Percentiles rank a stretch among this genome's conserved stretches.
Evolutionary conservation across 1,139 yeast genomes (phyloP).

Genomic region (Candida labiduridarum): DNA sequence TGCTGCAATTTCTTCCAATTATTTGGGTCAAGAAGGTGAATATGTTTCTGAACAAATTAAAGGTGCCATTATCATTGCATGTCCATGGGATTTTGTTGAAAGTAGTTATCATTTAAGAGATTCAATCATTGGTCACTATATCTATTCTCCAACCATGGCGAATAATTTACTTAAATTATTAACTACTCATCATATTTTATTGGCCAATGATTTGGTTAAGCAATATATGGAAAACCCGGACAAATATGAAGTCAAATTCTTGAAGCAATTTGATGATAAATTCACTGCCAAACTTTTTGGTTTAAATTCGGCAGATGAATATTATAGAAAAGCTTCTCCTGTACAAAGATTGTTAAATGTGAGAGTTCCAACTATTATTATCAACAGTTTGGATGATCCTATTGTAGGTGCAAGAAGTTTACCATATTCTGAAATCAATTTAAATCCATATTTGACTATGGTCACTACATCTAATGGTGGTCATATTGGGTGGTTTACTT

Average conservation of each 20-base stretch:
- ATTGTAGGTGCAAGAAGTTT: slow-evolving; percentile 54
- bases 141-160: slow-evolving; percentile 58
- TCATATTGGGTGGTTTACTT: slow-evolving; percentile 67
- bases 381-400: slow-evolving; percentile 60
- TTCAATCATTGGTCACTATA: slow-evolving; percentile 43
- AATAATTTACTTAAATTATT: slow-evolving; percentile 49
- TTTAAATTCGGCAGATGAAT: slow-evolving; percentile 53
- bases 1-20: slow-evolving; percentile 57
- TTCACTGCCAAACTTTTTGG: slow-evolving; percentile 60
- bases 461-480: slow-evolving; percentile 83
- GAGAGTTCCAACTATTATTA: slow-evolving; percentile 53
- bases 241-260: slow-evolving; percentile 32
- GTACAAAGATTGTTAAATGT: slow-evolving; percentile 49
- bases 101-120: slow-evolving; percentile 46
- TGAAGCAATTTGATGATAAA: slow-evolving; percentile 50
- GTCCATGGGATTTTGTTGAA: slow-evolving; percentile 60
- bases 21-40: slow-evolving; percentile 54
- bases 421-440: slow-evolving; percentile 60
- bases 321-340: slow-evolving; percentile 58
- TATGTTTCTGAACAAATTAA: slow-evolving; percentile 38
- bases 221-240: slow-evolving; percentile 35
- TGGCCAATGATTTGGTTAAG: slow-evolving; percentile 30
- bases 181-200: slow-evolving; percentile 40
- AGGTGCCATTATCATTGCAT: slow-evolving; percentile 52
- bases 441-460: slow-evolving; percentile 71